Percentiles rank a stretch among this genome's conserved stretches.
phyloP scores from a whole-genome alignment of 1,284 basidiomycete genomes.

The Rhodotorula sp. region DNA sequence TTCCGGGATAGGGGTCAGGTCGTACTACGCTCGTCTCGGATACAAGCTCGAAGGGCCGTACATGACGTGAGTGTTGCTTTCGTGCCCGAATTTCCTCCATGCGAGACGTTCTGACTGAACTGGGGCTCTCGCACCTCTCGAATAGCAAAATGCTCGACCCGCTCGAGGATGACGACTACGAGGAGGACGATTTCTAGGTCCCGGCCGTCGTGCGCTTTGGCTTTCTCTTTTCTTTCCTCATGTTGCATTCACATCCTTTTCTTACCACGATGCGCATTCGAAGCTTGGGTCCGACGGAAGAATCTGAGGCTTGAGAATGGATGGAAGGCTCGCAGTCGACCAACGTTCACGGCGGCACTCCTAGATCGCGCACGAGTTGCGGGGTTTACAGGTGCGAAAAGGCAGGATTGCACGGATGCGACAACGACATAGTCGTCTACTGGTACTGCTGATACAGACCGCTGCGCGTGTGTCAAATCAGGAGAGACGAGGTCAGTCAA shows the following conservation, averaged over 20 bases:
- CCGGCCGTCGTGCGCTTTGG: neutral
- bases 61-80: conserved; percentile 57
- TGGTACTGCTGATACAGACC: conserved; percentile 20
- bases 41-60: conserved; percentile 95
- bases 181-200: neutral
- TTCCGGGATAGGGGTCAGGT: conserved; percentile 61
- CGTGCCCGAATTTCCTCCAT: too few species aligned
- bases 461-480: neutral
- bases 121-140: too few species aligned
- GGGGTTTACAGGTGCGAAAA: too few species aligned
- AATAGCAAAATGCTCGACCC: conserved; percentile 18
- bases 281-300: too few species aligned
- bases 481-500: neutral
- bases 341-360: too few species aligned
- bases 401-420: too few species aligned
- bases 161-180: conserved; percentile 14
- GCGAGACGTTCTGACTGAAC: neutral
- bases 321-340: too few species aligned
- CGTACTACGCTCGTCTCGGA: conserved; percentile 80
- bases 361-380: too few species aligned
- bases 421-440: neutral
- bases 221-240: neutral
- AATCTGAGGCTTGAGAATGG: too few species aligned
- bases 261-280: neutral
- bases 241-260: neutral